Evolutionary conservation across 768 basidiomycete genomes (phyloP), one percentile per base, ranked within the genome.

Genomic region (Infundibulicybe gibba): DNA sequence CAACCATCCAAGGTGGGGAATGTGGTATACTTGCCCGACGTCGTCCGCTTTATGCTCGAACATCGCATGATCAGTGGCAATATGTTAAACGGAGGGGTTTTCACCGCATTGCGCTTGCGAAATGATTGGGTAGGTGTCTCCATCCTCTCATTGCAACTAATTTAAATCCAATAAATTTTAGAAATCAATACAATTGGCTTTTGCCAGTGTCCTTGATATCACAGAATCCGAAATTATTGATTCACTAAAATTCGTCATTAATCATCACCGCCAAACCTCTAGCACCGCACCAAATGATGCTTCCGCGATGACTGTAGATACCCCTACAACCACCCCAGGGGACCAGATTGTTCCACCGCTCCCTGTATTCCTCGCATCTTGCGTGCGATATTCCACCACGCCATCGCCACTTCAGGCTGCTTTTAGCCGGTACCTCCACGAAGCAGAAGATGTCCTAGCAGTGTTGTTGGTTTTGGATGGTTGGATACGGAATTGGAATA

Each of bases 211-310:
- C 15, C 57, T 68, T 5, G 89, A 92, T 59, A 54, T 92, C 47
- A 67, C 82, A 2, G 88, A 91, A 60, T 55, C 67, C 13, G 83
- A 88, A 50, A 59, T 90, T 33, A 69, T 87, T 17, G 70, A 75
- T 25, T 65, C 73, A 3, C 68, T 89, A 3, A 68, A 67, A 39
- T 54, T 60, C 12, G 70, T 84, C 15, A 60, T 77, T 12, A 62
- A 61, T 9, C 61, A 59, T 14, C 68, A 77, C 48, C 69, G 64
- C 15, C 58, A 48, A 42, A 44, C 31, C 20, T 50, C 48, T 46
- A 33, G 15, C 40, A 19, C 43, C 25, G 19, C 45, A 6, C 6
- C 59, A 47, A 42, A 59, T 53, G 35, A 72, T 61, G 72, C 68
- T 3, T 58, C 72, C 46, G 70, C 74, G 42, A 76, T 70, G 69